Conservation (phyloP, 352 stramenopile species). For the Globisporangium cystogenes region DNA sequence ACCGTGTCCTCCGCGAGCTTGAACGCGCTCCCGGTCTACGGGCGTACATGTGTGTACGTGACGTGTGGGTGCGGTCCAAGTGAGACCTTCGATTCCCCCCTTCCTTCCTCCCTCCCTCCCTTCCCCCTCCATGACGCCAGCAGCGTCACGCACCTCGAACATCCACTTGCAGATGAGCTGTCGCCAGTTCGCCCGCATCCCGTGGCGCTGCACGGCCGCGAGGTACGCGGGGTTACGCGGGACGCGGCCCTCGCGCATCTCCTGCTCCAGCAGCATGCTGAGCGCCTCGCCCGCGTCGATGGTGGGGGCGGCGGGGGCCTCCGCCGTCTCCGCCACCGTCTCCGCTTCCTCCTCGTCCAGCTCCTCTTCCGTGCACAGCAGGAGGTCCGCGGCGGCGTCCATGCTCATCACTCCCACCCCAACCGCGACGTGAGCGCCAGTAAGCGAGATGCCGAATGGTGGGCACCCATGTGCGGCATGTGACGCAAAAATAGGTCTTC, state of each 20-base stretch:
- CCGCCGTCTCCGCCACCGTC: neutral
- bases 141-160: constrained; percentile 25
- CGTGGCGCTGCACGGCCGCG: constrained; percentile 23
- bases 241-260: constrained; percentile 14
- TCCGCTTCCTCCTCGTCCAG: neutral
- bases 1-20: constrained; percentile 41
- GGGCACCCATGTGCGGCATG: no score
- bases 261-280: constrained; percentile 19
- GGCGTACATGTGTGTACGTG: no score
- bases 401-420: neutral
- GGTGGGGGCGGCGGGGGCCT: neutral
- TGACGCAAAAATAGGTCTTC: no score
- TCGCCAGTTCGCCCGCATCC: constrained; percentile 37
- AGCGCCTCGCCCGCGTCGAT: constrained; percentile 19
- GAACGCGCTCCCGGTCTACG: constrained; percentile 41
- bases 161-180: constrained; percentile 46
- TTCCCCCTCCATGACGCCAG: neutral
- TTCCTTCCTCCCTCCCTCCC: neutral
- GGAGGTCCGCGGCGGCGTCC: neutral
- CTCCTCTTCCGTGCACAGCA: neutral
- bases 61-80: no score
- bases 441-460: neutral
- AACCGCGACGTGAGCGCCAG: neutral
- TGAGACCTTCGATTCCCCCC: no score
- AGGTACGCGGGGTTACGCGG: constrained; percentile 26